Conservation (phyloP, 129 eudicot genomes). For the Sambucus nigra region DNA sequence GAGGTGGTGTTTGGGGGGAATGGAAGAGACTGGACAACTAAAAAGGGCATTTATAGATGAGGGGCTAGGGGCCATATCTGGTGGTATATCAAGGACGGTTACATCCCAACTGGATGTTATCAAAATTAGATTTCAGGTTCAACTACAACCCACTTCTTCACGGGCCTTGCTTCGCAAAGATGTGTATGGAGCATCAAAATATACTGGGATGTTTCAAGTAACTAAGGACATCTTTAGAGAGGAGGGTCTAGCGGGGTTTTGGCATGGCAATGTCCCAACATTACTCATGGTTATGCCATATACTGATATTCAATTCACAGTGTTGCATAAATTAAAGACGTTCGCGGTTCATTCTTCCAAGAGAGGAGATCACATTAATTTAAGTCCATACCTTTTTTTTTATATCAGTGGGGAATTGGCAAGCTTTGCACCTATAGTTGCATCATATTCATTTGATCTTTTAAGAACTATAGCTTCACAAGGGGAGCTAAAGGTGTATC, state of each 20-base stretch:
- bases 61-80: constrained; percentile 82
- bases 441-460: constrained; percentile 86
- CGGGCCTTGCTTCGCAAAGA: constrained; percentile 59
- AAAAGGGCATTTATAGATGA: constrained; percentile 70
- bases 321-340: constrained; percentile 74
- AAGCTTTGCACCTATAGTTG: constrained; percentile 88
- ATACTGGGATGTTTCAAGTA: constrained; percentile 91
- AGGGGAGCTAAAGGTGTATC: constrained; percentile 94
- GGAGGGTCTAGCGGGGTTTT: constrained; percentile 91
- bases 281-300: constrained; percentile 98
- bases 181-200: constrained; percentile 54
- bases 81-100: constrained; percentile 80
- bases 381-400: constrained; percentile 77
- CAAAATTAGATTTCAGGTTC: constrained; percentile 90
- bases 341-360: constrained; percentile 81
- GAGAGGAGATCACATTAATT: constrained; percentile 68
- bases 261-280: constrained; percentile 98
- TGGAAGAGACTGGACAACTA: constrained; percentile 84
- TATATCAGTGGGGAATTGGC: constrained; percentile 79
- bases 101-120: constrained; percentile 93
- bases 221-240: constrained; percentile 79
- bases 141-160: constrained; percentile 74
- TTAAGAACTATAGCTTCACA: constrained; percentile 85
- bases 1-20: constrained; percentile 24
- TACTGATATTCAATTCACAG: constrained; percentile 84